phyloP scores from a whole-genome alignment of 2,329 filamentous ascomycete species.

The Phialophora chinensis region DNA sequence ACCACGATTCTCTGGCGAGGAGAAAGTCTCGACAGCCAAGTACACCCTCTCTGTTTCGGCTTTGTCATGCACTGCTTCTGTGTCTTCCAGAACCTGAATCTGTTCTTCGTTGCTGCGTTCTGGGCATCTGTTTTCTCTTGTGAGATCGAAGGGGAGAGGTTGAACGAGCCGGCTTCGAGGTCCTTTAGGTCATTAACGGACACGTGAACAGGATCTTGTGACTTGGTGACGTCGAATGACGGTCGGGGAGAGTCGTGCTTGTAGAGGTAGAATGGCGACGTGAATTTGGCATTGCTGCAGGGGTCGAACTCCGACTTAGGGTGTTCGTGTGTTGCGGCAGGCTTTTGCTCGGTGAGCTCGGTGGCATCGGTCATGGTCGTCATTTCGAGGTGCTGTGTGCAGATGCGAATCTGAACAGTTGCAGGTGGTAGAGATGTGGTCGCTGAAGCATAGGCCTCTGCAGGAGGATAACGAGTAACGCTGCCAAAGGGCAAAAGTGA shows the following conservation, averaged over 20 bases:
- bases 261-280: constrained; percentile 53
- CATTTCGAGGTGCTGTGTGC: constrained; percentile 4
- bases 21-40: constrained; percentile 46
- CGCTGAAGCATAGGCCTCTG: constrained; percentile 16
- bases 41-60: constrained; percentile 44
- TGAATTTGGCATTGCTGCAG: constrained; percentile 48
- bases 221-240: constrained; percentile 41
- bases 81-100: constrained; percentile 33
- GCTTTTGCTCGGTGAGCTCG: constrained; percentile 33
- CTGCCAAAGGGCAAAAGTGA: constrained; percentile 20
- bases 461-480: constrained; percentile 15
- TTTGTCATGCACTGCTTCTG: constrained; percentile 43
- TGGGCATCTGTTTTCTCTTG: constrained; percentile 38
- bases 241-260: constrained; percentile 46
- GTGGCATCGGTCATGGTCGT: constrained; percentile 28
- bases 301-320: constrained; percentile 47
- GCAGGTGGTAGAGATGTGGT: constrained; percentile 10
- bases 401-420: constrained; percentile 14
- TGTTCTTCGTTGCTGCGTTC: constrained; percentile 4
- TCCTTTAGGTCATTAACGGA: constrained; percentile 39
- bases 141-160: constrained; percentile 35
- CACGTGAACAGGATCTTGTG: constrained; percentile 27
- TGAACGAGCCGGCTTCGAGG: constrained; percentile 43
- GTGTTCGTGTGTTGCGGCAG: constrained; percentile 11
- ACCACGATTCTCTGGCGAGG: constrained; percentile 47